phyloP scores from a whole-genome alignment of 2,329 filamentous ascomycete species.

The Exophiala dermatitidis region DNA sequence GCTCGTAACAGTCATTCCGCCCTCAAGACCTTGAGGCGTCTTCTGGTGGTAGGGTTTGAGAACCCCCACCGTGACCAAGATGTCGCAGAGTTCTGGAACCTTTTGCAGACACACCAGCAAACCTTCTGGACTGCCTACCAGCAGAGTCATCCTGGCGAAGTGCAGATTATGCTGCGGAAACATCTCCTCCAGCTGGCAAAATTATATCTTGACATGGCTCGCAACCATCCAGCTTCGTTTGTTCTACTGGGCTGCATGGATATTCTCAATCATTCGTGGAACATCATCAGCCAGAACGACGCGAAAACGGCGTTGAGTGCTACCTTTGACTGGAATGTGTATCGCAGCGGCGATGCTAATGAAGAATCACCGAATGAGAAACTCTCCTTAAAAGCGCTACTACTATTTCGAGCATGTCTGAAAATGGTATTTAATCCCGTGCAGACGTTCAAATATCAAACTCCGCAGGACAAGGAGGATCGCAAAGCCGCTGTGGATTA shows the following conservation, averaged over 20 bases:
- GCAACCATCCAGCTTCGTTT: conserved; percentile 72
- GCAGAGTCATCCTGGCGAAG: conserved; percentile 42
- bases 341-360: conserved; percentile 41
- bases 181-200: conserved; percentile 88
- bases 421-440: conserved; percentile 75
- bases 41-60: conserved; percentile 76
- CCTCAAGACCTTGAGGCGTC: conserved; percentile 70
- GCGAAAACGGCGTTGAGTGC: conserved; percentile 18
- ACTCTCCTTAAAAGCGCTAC: conserved; percentile 72
- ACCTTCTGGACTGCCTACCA: conserved; percentile 61
- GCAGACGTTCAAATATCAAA: conserved; percentile 77
- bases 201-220: conserved; percentile 79
- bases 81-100: conserved; percentile 71
- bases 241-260: conserved; percentile 69
- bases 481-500: conserved; percentile 61
- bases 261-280: conserved; percentile 79
- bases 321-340: conserved; percentile 33
- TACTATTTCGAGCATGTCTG: conserved; percentile 73
- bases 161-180: conserved; percentile 65
- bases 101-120: conserved; percentile 71
- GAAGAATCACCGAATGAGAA: conserved; percentile 62
- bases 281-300: conserved; percentile 51
- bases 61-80: conserved; percentile 70
- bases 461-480: conserved; percentile 66
- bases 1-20: conserved; percentile 60